These are phyloP conservation scores for Coemansia sp. DNA, from an alignment of 371 early-diverging fungal genomes.

Conservation along the genomic window DNA sequence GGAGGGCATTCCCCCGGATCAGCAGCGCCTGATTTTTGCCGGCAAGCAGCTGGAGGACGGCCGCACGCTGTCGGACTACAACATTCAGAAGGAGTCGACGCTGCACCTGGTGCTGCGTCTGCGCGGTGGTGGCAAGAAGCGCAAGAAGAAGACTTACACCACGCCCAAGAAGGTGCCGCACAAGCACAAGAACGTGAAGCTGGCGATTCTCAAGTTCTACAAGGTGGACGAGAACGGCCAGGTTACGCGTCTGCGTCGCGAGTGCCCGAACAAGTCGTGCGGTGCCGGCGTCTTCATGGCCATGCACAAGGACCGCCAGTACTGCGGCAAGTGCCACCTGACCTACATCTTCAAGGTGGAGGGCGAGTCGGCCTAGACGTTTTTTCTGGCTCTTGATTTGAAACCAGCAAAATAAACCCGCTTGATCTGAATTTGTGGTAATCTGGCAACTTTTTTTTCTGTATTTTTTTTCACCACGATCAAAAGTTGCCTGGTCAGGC, in stretches of 20 bases:
- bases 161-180: conserved; percentile 99
- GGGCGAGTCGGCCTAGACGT: conserved; percentile 37
- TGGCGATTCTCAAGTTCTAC: conserved; percentile 97
- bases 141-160: conserved; percentile 98
- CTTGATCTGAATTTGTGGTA: background rate
- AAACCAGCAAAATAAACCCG: too few relatives aligned
- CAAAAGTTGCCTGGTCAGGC: background rate
- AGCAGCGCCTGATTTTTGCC: conserved; percentile 99
- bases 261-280: conserved; percentile 93
- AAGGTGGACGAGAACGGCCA: conserved; percentile 96
- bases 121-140: conserved; percentile 93
- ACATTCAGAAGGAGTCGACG: conserved; percentile 87
- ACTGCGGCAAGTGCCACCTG: conserved; percentile 76
- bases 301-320: conserved; percentile 93
- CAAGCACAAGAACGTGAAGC: conserved; percentile 97
- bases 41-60: conserved; percentile 99
- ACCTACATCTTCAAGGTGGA: conserved; percentile 64
- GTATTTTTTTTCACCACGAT: conserved; percentile 6
- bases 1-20: conserved; percentile 99
- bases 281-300: conserved; percentile 99
- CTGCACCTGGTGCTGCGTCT: conserved; percentile 83
- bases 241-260: conserved; percentile 96
- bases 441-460: background rate
- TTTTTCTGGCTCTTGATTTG: too few relatives aligned
- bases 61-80: conserved; percentile 84